Evolutionary conservation across 106 monocot genomes (phyloP).

Genomic region (Dioscorea alata): DNA sequence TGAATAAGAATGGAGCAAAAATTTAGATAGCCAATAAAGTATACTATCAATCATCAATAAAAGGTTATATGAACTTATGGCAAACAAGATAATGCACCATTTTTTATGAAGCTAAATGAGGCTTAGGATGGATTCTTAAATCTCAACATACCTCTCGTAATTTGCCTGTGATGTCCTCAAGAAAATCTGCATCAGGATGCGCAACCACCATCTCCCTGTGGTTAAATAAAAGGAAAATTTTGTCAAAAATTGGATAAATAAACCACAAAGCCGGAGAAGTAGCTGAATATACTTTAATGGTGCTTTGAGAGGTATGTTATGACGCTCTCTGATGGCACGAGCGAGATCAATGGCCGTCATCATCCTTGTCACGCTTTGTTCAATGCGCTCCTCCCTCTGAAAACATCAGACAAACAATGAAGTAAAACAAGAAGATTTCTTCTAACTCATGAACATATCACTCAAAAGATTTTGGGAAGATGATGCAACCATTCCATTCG

Average conservation of each 20-base stretch:
- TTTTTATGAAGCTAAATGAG: too few species aligned
- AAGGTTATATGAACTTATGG: too few species aligned
- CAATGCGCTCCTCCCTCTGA: slow-evolving; percentile 95
- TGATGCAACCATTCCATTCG: slow-evolving; percentile 54
- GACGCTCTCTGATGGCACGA: slow-evolving; percentile 84
- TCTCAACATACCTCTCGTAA: slow-evolving; percentile 53
- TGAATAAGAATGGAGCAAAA: too few species aligned
- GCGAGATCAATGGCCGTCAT: slow-evolving; percentile 98
- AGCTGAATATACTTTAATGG: slow-evolving; percentile 62
- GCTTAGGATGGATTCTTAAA: too few species aligned
- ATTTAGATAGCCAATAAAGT: too few species aligned
- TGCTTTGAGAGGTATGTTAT: slow-evolving; percentile 85
- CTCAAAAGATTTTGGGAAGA: background rate
- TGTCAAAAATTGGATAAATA: background rate
- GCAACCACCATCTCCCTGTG: slow-evolving; percentile 92
- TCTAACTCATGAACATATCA: background rate
- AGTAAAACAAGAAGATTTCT: background rate
- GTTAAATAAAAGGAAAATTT: slow-evolving; percentile 4
- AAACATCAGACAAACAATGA: slow-evolving; percentile 9
- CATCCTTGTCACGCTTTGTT: slow-evolving; percentile 96
- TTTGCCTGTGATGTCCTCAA: slow-evolving; percentile 95
- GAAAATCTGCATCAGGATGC: slow-evolving; percentile 84
- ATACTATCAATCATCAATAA: too few species aligned
- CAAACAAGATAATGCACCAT: too few species aligned
- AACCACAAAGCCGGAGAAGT: background rate